Evolutionary conservation across 2,329 filamentous ascomycete species (phyloP), one percentile per base, ranked within the genome.

Genomic region (Sclerotinia trifoliorum): DNA sequence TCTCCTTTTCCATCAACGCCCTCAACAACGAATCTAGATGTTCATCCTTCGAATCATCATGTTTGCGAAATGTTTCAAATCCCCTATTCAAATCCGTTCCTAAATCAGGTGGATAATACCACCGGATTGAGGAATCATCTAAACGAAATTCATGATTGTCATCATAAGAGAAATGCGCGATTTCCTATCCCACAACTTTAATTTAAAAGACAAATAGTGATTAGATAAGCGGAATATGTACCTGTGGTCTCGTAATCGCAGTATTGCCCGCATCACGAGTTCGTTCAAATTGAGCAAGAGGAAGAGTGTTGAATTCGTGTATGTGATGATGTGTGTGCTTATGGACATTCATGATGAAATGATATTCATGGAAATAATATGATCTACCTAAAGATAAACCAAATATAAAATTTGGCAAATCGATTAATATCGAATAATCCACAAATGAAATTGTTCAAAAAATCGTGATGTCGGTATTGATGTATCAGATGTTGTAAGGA

Each of bases 111-210:
- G 92, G 90, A 75, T 97, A 95, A 79, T 97, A 98, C 81, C 94
- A 97, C 72, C 88, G 88, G 72, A 99, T 78, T 1, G 92, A 94
- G 3, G 90, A 90, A 70, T 91, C 90, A 71, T 92, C 93, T 4
- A 90, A 85, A 61, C 83, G 88, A 75, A 93, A 93, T 66, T 86
- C 79, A 77, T 94, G 95, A 39, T 93, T 82, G 56, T 93, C 87
- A 78, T 98, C 92, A 79, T 95, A 98, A 11, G 94, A 98, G 80
- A 98, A 99, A 80, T 85, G 93, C 5, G 94, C 86, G 72, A 99
- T 91, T 82, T 99, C 95, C 90, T 94, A 68, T 13, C 10, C 8
- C 24, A 4, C 13, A 2, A 4, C 3, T 15, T 67, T 21, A 67
- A 49, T 19, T 46, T n/a, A 17, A 19, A 52, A 19, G 5, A 24